Evolutionary conservation across 441 rosid species (phyloP).

Genomic region (Cnidoscolus chayamansa): DNA sequence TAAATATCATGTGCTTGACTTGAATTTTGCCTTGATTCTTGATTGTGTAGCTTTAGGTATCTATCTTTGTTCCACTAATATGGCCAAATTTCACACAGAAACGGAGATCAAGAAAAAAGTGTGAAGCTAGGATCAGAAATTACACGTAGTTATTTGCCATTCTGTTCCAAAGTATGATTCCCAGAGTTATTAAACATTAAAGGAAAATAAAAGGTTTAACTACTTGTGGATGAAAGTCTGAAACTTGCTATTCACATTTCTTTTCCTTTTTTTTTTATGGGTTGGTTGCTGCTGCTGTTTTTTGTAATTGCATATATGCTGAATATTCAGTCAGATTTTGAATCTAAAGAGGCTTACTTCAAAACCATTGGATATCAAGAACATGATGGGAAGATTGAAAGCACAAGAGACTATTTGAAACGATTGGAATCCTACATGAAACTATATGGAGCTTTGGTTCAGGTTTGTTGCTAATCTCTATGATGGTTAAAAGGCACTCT

Average conservation of each 20-base stretch:
- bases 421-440: slow-evolving; percentile 67
- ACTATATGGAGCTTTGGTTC: slow-evolving; percentile 83
- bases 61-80: neutral
- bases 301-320: neutral
- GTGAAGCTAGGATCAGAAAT: neutral
- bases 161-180: neutral
- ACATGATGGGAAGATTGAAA: slow-evolving; percentile 51
- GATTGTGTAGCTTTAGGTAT: neutral
- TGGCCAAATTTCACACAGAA: neutral
- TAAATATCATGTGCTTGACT: neutral
- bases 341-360: slow-evolving; percentile 55
- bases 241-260: neutral
- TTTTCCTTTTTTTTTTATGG: slow-evolving; percentile 6
- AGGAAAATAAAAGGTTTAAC: neutral
- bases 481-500: neutral
- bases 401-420: slow-evolving; percentile 38
- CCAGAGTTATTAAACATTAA: neutral
- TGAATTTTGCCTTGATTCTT: neutral
- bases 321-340: slow-evolving; percentile 52
- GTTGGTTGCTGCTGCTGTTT: neutral
- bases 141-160: neutral
- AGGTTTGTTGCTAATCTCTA: slow-evolving; percentile 45
- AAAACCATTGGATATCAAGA: slow-evolving; percentile 49
- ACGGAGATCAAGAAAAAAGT: neutral
- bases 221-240: neutral